Base-by-base conservation (phyloP, 2,329 filamentous ascomycete genomes). In the Dryadomyces quercivorus region DNA sequence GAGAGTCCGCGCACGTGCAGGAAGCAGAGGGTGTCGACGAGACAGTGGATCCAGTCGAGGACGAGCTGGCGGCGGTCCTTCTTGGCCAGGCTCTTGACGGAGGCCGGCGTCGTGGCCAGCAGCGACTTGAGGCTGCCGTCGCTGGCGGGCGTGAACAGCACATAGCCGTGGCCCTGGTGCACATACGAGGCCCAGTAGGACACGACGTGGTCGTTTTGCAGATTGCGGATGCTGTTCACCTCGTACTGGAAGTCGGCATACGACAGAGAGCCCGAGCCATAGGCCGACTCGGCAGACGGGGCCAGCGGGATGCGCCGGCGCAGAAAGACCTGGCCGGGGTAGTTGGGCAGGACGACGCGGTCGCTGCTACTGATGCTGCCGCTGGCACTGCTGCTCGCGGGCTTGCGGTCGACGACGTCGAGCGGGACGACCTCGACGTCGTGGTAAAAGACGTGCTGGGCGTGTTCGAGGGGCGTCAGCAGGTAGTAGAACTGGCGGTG, bases 21-120 rank as follows among this genome's bases (percentile, higher is more conserved):
- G 58, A 78, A 85, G 53, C 82, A 79, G 16, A 89, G 63, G 1
- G 84, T 82, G 64, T 88, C 83, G 44, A 77, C 74, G 4, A 90
- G 73, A 64, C 86, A 90, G 62, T 86, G 81, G 62, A 89, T 78
- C 86, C 86, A 90, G 64, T 86, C 83, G 63, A 88, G 72, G 5
- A 88, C 65, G 16, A 85, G 69, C 48, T 73, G 70, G 38, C 82
- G 75, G 26, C 84, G 74, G 44, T 78, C 75, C 51, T 73, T 71
- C 63, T 86, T 85, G 3, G 77, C 62, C 12, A 88, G 65, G 52
- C 75, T 77, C 61, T 85, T 83, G 64, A 85, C 76, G 21, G 78
- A 76, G 21, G 75, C 70, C 2, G 85, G 82, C 5, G 78, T 78
- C 52, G 78, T 80, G 16, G 81, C 74, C 56, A 89, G 74, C 65